Evolutionary conservation across 768 basidiomycete species (phyloP).

Genomic region (Termitomyces sp.): DNA sequence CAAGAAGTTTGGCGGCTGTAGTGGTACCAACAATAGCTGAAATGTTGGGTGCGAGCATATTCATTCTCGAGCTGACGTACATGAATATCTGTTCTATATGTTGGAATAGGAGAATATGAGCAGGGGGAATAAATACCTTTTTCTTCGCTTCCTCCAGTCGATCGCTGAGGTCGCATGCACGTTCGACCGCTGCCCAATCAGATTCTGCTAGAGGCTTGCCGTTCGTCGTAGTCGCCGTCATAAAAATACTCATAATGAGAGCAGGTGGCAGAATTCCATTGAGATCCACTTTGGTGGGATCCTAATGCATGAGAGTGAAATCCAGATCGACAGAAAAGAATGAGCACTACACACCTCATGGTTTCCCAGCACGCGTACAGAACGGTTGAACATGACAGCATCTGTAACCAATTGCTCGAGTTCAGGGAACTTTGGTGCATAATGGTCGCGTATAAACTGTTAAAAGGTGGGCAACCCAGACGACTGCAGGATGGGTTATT

Average conservation of each 20-base stretch:
- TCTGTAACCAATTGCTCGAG: slow-evolving; percentile 93
- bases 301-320: slow-evolving; percentile 38
- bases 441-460: slow-evolving; percentile 97
- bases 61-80: slow-evolving; percentile 99
- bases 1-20: slow-evolving; percentile 96
- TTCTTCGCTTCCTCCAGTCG: slow-evolving; percentile 86
- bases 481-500: not conserved
- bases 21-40: slow-evolving; percentile 98
- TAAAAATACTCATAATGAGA: slow-evolving; percentile 92
- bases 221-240: slow-evolving; percentile 89
- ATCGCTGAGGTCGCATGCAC: slow-evolving; percentile 87
- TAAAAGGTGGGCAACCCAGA: not conserved
- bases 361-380: slow-evolving; percentile 87
- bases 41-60: slow-evolving; percentile 95
- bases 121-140: slow-evolving; percentile 46
- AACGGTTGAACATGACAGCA: slow-evolving; percentile 87
- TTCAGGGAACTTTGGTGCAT: slow-evolving; percentile 92
- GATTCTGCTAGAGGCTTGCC: slow-evolving; percentile 68
- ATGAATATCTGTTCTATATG: slow-evolving; percentile 74
- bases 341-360: slow-evolving; percentile 49
- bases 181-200: slow-evolving; percentile 79
- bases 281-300: slow-evolving; percentile 84
- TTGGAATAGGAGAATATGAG: slow-evolving; percentile 1
- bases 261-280: slow-evolving; percentile 80
- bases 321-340: not conserved